Conservation (phyloP, 495 filamentous ascomycete species). For the Penicillium samsonianum region DNA sequence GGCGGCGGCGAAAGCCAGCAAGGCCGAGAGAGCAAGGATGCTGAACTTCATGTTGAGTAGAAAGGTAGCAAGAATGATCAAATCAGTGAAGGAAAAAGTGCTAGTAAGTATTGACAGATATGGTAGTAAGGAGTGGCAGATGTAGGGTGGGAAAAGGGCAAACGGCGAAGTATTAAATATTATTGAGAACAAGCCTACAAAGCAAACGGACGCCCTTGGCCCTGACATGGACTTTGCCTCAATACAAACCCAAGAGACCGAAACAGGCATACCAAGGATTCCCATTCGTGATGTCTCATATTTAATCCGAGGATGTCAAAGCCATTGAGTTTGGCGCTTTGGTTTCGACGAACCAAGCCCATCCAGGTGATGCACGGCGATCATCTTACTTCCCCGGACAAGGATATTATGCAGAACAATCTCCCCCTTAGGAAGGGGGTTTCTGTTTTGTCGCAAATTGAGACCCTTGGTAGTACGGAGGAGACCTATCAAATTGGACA, state of each 20-base stretch:
- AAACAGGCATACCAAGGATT: constrained; percentile 2
- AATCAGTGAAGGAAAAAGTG: constrained; percentile 1
- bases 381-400: constrained; percentile 10
- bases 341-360: not conserved
- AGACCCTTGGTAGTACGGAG: too few relatives aligned
- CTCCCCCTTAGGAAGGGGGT: constrained; percentile 4
- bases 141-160: constrained; percentile 11
- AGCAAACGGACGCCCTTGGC: constrained; percentile 1
- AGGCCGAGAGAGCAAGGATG: constrained; percentile 37
- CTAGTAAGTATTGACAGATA: constrained; percentile 12
- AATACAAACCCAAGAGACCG: too few relatives aligned
- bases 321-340: not conserved
- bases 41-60: constrained; percentile 46
- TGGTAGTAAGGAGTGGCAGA: constrained; percentile 18
- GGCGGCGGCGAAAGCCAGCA: constrained; percentile 39
- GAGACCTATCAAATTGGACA: too few relatives aligned
- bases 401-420: constrained; percentile 6
- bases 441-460: not conserved
- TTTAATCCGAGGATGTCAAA: constrained; percentile 8
- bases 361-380: not conserved
- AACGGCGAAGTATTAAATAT: constrained; percentile 15
- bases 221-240: too few relatives aligned
- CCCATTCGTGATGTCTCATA: constrained; percentile 33
- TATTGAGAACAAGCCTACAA: constrained; percentile 3
- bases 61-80: constrained; percentile 11